Percentiles rank a stretch among this genome's conserved stretches.
Evolutionary conservation across 257 asterid genomes (phyloP).

Genomic region (Solanum arcanum): DNA sequence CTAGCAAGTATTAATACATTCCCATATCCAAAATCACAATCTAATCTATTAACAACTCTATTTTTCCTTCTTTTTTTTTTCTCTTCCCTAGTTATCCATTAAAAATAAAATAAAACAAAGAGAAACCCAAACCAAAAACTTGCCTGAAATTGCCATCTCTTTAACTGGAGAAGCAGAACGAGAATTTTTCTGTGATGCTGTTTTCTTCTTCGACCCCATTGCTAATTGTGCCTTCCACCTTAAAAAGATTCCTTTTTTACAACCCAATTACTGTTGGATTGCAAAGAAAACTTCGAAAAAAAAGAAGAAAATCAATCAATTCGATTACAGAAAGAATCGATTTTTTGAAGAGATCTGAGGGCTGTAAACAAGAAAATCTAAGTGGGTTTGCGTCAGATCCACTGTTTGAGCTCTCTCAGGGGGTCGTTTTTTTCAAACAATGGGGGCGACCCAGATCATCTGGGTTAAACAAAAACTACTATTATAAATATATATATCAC

Average conservation of each 20-base stretch:
- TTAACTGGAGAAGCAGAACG: constrained; percentile 6
- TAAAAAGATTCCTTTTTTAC: not conserved
- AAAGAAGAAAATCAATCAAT: not conserved
- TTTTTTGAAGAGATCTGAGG: constrained; percentile 11
- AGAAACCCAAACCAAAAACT: not conserved
- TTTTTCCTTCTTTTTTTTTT: not conserved
- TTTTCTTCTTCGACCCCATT: constrained; percentile 18
- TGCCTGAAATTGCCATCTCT: constrained; percentile 16
- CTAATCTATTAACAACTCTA: not conserved
- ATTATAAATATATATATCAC: not conserved
- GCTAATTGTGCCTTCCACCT: not conserved
- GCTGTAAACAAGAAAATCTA: not conserved
- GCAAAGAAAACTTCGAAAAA: not conserved
- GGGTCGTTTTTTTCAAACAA: not conserved
- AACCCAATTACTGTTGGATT: not conserved
- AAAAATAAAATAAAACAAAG: not conserved
- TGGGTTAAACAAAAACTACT: not conserved
- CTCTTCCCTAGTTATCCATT: not conserved
- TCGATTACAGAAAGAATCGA: not conserved
- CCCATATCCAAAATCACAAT: not conserved
- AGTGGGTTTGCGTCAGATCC: not conserved
- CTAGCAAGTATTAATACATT: not conserved
- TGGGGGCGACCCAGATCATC: not conserved
- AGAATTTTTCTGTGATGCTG: not conserved
- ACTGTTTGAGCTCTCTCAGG: not conserved